Base-by-base conservation (phyloP, 768 basidiomycete species). In the Steccherinum ochraceum region DNA sequence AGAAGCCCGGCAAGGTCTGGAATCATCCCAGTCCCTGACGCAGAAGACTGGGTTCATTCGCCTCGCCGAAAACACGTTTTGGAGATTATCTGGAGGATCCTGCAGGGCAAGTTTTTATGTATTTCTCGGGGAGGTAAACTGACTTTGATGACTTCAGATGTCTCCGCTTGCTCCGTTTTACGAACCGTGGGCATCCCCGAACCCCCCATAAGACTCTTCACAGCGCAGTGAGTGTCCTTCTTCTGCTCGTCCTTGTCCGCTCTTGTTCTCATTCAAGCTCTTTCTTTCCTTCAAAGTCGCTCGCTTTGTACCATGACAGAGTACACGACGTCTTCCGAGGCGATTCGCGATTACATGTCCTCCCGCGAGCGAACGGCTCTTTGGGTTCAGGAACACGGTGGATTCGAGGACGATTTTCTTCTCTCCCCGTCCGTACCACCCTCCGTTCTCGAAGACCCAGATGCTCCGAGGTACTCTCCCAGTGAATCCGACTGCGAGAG, bases 351-450 rank as follows among this genome's bases (percentile, higher is more conserved):
- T 61, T 84, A 74, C 61, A 73, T 79, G 69, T 71, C 69, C 49
- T 70, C 84, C 54, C 77, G 75, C 45, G 76, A 84, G 23, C 77
- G 86, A 45, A 86, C 84, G 3, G 74, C 76, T 23, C 61, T 75
- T 61, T 89, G 86, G 86, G 77, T 89, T 13, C 67, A 67, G 63
- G 73, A 64, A 56, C 75, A 64, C 67, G 48, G 40, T 7, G 12
- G 19, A 2, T n/a, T n/a, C n/a, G 47, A 49, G 13, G 52, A 56
- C 41, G 57, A 61, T 56, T 47, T 49, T 69, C 72, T 79, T 51
- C 72, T 72, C 56, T 85, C 84, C 5, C 84, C 84, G 16, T 82
- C 82, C 39, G 67, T 71, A 20, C 55, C 55, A 16, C 55, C 55
- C n/a, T 53, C 55, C 20, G 30, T 58, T 18, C 49, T 62, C 46